Base-by-base conservation (phyloP, 169 alveolate genomes). In the Babesia caballi region DNA sequence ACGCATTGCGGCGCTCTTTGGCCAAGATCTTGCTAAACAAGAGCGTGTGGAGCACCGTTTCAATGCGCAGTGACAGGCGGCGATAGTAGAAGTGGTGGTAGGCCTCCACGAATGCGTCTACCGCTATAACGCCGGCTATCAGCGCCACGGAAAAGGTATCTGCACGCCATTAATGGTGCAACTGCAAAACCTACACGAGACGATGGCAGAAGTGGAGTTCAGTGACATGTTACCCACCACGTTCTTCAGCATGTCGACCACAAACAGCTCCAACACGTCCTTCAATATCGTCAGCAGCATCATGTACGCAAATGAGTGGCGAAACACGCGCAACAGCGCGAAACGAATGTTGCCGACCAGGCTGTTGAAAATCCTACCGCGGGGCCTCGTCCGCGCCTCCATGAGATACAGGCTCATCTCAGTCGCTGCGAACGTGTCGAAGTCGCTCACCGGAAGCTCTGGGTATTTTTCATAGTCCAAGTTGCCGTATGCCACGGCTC, bases 11-110 rank as follows among this genome's bases (percentile, higher is more conserved):
- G 50, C 66, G 46, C 25, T 78, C 69, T 17, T 56, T 40, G 4
- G 87, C 28, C 49, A 78, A 19, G 11, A 78, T 67, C 73, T 71
- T 78, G 19, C 87, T 66, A 27, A 56, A 78, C 51, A 78, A 41
- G 53, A 78, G 28, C 33, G 69, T 65, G 28, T 65, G 73, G 12
- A 81, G 78, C 28, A 59, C 30, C n/a, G 46, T 71, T 36, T 81
- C 88, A 7, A 81, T 35, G 15, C 84, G 75, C 47, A 61, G 28
- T 36, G 61, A 61, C 56, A 81, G 54, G 8, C 88, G 50, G 19
- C 81, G 4, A 41, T 81, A 70, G 27, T 81, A 81, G 42, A 81
- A 81, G 53, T 67, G 70, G 49, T 67, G 82, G 35, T 67, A 68
- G 19, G 69, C 82, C 44, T 78, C 87, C 40, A 71, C 32, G 25